These are phyloP conservation scores for Trichoderma oligosporum DNA, from an alignment of 2,329 filamentous ascomycete genomes.

Conservation along the genomic window DNA sequence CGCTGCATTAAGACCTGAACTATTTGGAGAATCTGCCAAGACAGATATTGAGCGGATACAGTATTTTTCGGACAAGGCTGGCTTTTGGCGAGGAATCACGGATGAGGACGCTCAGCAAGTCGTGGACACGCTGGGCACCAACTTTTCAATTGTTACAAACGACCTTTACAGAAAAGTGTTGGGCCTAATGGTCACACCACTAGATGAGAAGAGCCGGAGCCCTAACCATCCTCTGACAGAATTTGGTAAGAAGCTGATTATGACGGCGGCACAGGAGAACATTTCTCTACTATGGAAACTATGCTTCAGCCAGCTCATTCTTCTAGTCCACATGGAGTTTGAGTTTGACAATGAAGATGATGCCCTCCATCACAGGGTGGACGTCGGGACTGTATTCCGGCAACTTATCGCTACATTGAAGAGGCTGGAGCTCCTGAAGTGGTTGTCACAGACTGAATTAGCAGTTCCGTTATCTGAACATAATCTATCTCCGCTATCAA, in stretches of 20 bases:
- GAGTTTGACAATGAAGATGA: constrained; percentile 73
- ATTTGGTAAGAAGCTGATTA: constrained; percentile 70
- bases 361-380: constrained; percentile 55
- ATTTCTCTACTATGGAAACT: constrained; percentile 68
- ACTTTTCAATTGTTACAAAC: constrained; percentile 56
- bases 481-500: constrained; percentile 33
- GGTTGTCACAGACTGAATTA: constrained; percentile 60
- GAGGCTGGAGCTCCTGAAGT: constrained; percentile 69
- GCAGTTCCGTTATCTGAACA: constrained; percentile 44
- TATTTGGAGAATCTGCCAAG: constrained; percentile 68
- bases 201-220: constrained; percentile 45
- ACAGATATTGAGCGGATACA: constrained; percentile 72
- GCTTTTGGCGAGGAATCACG: constrained; percentile 73
- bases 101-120: constrained; percentile 75
- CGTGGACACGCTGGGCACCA: constrained; percentile 62
- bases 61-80: constrained; percentile 72
- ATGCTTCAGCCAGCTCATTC: constrained; percentile 75
- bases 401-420: constrained; percentile 67
- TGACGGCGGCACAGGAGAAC: constrained; percentile 75
- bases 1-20: constrained; percentile 64
- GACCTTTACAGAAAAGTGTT: constrained; percentile 52
- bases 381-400: constrained; percentile 67
- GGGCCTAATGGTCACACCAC: constrained; percentile 43
- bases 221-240: constrained; percentile 59
- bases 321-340: constrained; percentile 82